A percentile compares a stretch with the other conserved stretches of the same genome.
Conservation (phyloP, 805 yeast species). For the Lachancea mirantina region DNA sequence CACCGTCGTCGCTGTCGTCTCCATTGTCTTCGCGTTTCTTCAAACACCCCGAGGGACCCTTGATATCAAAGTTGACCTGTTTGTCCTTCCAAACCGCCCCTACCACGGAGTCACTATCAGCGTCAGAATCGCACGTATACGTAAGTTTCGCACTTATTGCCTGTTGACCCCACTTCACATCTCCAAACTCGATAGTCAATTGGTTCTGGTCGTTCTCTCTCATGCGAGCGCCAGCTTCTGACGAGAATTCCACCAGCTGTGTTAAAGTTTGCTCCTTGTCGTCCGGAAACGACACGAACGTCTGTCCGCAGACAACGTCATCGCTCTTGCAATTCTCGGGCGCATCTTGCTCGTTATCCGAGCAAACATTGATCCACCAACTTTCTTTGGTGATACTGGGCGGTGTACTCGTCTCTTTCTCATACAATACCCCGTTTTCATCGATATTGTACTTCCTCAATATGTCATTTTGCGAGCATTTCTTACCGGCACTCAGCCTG, state of each 20-base stretch:
- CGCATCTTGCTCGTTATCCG: constrained; percentile 31
- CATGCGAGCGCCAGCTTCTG: constrained; percentile 24
- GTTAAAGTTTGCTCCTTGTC: constrained; percentile 42
- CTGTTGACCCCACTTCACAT: constrained; percentile 66
- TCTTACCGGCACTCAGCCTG: background rate
- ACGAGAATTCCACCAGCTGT: constrained; percentile 52
- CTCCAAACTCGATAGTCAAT: constrained; percentile 38
- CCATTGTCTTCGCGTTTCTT: constrained; percentile 25
- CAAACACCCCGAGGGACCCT: constrained; percentile 41
- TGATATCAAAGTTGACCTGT: constrained; percentile 24
- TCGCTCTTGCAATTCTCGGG: constrained; percentile 55
- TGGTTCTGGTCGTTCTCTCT: constrained; percentile 28
- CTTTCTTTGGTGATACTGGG: constrained; percentile 58
- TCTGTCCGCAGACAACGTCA: constrained; percentile 74
- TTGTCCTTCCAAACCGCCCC: constrained; percentile 21
- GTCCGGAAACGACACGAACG: constrained; percentile 43
- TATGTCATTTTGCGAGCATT: constrained; percentile 20
- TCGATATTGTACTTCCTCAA: constrained; percentile 21
- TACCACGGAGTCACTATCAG: constrained; percentile 28
- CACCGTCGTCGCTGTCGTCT: constrained; percentile 18
- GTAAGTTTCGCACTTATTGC: constrained; percentile 40
- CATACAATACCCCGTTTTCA: constrained; percentile 2
- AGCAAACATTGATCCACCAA: constrained; percentile 73
- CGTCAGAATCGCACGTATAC: constrained; percentile 41
- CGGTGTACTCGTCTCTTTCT: constrained; percentile 52